Percentiles rank a stretch among this genome's conserved stretches.
Evolutionary conservation across 805 yeast genomes (phyloP).

Genomic region (Phaffomyces thermotolerans): DNA sequence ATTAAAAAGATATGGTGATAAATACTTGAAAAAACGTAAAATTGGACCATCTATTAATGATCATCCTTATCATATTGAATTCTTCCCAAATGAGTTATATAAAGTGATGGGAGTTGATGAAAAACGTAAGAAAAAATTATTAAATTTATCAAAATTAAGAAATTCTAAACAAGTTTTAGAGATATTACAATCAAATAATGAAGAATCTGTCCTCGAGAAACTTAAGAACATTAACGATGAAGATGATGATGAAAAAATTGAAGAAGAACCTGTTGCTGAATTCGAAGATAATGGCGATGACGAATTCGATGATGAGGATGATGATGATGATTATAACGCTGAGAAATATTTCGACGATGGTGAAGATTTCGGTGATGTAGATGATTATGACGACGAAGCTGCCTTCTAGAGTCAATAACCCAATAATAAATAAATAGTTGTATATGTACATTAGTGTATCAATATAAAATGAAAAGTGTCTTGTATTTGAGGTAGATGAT

Average conservation of each 20-base stretch:
- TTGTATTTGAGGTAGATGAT: not conserved
- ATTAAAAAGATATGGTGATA: constrained; percentile 75
- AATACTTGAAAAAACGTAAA: constrained; percentile 61
- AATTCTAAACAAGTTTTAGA: constrained; percentile 20
- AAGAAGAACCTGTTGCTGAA: constrained; percentile 15
- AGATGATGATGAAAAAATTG: constrained; percentile 31
- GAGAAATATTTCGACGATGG: constrained; percentile 46
- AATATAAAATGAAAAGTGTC: not conserved
- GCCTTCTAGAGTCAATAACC: constrained; percentile 28
- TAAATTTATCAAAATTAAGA: constrained; percentile 32
- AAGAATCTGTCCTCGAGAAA: constrained; percentile 23
- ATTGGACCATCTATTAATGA: constrained; percentile 68
- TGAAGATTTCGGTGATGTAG: constrained; percentile 45
- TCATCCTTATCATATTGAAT: constrained; percentile 63
- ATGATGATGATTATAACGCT: constrained; percentile 33
- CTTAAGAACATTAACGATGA: constrained; percentile 38
- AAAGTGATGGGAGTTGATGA: constrained; percentile 59
- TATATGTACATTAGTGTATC: constrained; percentile 5
- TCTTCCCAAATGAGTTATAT: constrained; percentile 75
- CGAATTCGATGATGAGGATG: constrained; percentile 37
- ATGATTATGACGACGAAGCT: constrained; percentile 52
- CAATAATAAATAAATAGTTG: not conserved
- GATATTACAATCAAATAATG: constrained; percentile 33
- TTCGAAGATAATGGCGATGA: constrained; percentile 39
- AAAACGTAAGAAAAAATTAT: constrained; percentile 42